Evolutionary conservation across 1,139 yeast species (phyloP).

Genomic region (Arxiozyma slooffiae): DNA sequence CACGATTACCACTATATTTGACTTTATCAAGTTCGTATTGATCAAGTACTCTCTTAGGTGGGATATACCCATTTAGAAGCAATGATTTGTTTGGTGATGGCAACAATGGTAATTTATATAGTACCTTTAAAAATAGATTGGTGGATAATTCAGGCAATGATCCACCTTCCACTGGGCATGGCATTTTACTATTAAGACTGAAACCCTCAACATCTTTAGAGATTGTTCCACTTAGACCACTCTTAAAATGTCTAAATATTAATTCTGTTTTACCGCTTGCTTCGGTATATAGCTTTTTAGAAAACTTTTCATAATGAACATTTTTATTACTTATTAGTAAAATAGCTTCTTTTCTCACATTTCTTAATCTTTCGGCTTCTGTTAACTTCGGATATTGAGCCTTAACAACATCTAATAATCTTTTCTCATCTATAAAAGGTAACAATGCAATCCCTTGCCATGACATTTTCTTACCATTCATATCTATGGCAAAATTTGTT

Average conservation of each 20-base stretch:
- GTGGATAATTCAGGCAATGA: conserved; percentile 51
- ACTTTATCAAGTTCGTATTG: conserved; percentile 63
- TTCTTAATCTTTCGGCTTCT: conserved; percentile 60
- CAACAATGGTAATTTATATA: conserved; percentile 51
- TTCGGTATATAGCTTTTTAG: conserved; percentile 27
- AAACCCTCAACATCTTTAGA: conserved; percentile 37
- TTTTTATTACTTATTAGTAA: conserved; percentile 51
- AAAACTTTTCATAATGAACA: conserved; percentile 29
- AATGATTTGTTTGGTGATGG: conserved; percentile 61
- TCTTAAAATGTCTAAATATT: conserved; percentile 39
- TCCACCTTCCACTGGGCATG: conserved; percentile 50
- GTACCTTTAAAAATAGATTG: conserved; percentile 44
- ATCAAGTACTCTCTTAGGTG: conserved; percentile 51
- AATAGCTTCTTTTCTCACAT: conserved; percentile 55
- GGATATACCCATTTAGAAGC: conserved; percentile 69
- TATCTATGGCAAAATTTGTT: conserved; percentile 76
- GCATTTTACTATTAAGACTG: conserved; percentile 38
- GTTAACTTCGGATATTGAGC: conserved; percentile 55
- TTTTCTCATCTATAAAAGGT: conserved; percentile 81
- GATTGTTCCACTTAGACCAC: conserved; percentile 64
- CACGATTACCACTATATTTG: conserved; percentile 31
- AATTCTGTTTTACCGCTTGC: conserved; percentile 22
- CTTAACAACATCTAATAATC: conserved; percentile 58
- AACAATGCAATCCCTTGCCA: conserved; percentile 92
- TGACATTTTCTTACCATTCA: conserved; percentile 90